Evolutionary conservation across 2,329 filamentous ascomycete species (phyloP), one percentile per base, ranked within the genome.

Genomic region (Sporothrix pallida): DNA sequence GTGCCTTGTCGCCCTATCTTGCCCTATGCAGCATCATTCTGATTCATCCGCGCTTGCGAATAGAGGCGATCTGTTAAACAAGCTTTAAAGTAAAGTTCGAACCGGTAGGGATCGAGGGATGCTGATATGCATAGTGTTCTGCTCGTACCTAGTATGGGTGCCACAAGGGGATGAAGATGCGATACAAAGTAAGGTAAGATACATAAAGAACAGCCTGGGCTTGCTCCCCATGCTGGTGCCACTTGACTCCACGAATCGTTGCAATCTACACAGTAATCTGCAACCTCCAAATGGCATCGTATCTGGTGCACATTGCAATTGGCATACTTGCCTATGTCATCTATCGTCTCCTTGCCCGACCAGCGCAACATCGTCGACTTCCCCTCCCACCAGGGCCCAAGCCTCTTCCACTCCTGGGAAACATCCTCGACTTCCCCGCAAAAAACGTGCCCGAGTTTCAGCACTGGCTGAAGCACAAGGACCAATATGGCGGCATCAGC

Each of bases 391-490:
- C 52, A 23, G 52, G 52, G 7, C 52, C 52, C 7, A 56, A 56
- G n/a, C n/a, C 52, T 10, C n/a, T 56, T n/a, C 52, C 52, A 23
- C n/a, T 56, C n/a, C n/a, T 56, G n/a, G 52, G 52, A 4, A 56
- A 56, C n/a, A 20, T 56, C 17, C n/a, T 56, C n/a, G 52, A 56
- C 52, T 56, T 56, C 12, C 52, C 52, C 7, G 7, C 52, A 23
- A 56, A 56, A 9, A n/a, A 56, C 3, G n/a, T 56, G 6, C 52
- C 52, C n/a, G 52, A 56, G 52, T 56, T 56, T 2, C 52, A 23
- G 23, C 52, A 56, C 52, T 56, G 58, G 58, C 17, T 62, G 26
- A 62, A 62, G 31, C 58, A 62, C 26, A 62, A 62, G 10, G 58
- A 62, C 31, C 31, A 62, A 37, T 62, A 62, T 62, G 58, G 58